Percentiles rank a stretch among this genome's conserved stretches.
Evolutionary conservation across 768 basidiomycete species (phyloP).

Genomic region (Mycena epipterygia): DNA sequence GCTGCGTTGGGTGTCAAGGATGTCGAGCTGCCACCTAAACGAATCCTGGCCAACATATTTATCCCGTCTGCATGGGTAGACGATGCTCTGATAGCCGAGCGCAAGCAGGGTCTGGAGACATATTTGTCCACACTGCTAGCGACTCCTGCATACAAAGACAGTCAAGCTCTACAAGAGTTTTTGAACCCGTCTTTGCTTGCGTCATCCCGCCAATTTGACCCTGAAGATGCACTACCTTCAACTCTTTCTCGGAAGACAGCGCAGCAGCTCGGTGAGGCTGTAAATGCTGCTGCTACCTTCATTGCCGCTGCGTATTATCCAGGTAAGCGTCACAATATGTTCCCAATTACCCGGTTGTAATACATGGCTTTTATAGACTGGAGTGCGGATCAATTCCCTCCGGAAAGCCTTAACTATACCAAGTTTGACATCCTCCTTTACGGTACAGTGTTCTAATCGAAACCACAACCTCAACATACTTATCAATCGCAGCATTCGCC

Average conservation of each 20-base stretch:
- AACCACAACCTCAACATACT: neutral
- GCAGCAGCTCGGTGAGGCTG: constrained; percentile 16
- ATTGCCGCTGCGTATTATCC: constrained; percentile 52
- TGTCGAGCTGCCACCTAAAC: constrained; percentile 61
- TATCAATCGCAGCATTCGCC: constrained; percentile 61
- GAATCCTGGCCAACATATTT: constrained; percentile 62
- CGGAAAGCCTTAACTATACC: constrained; percentile 60
- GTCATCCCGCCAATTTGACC: constrained; percentile 48
- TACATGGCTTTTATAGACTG: constrained; percentile 40
- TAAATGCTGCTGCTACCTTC: constrained; percentile 24
- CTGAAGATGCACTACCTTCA: constrained; percentile 63
- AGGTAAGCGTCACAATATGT: constrained; percentile 42
- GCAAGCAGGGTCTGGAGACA: constrained; percentile 60
- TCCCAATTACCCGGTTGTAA: neutral
- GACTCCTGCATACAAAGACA: constrained; percentile 51
- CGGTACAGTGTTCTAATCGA: constrained; percentile 34
- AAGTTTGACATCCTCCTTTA: constrained; percentile 67
- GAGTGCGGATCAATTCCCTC: constrained; percentile 32
- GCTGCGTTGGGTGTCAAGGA: constrained; percentile 15
- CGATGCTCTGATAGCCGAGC: constrained; percentile 64
- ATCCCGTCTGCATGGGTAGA: constrained; percentile 67
- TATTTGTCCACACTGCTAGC: constrained; percentile 58
- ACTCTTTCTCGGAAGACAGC: constrained; percentile 52
- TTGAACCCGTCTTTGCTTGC: constrained; percentile 45
- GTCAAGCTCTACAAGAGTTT: constrained; percentile 54